phyloP scores from a whole-genome alignment of 768 basidiomycete genomes.

The Boletus rufocinnamomeus region DNA sequence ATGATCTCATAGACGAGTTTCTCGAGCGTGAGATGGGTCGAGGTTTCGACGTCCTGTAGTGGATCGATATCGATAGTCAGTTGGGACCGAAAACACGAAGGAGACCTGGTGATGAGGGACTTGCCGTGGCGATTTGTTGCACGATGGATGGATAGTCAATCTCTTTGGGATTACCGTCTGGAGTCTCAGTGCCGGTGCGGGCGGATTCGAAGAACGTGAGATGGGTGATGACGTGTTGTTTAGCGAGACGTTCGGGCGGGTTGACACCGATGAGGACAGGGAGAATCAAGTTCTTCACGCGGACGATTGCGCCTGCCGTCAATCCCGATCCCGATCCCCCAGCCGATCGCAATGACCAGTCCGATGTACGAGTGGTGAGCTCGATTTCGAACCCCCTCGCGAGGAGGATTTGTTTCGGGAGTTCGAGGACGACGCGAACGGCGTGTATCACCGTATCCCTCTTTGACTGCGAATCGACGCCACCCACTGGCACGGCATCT shows the following conservation, averaged over 20 bases:
- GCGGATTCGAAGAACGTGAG: constrained; percentile 44
- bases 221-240: constrained; percentile 62
- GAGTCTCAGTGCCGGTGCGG: background rate
- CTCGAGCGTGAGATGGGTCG: constrained; percentile 25
- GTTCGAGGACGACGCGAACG: constrained; percentile 44
- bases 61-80: background rate
- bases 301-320: constrained; percentile 31
- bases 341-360: background rate
- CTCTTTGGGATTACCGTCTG: background rate
- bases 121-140: constrained; percentile 31
- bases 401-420: constrained; percentile 55
- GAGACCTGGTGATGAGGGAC: background rate
- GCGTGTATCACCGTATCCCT: constrained; percentile 14
- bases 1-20: constrained; percentile 47
- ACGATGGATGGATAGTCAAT: constrained; percentile 43
- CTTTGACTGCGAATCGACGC: background rate
- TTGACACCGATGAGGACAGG: constrained; percentile 71
- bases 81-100: no score
- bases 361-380: constrained; percentile 27
- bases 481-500: constrained; percentile 23
- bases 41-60: constrained; percentile 13
- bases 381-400: constrained; percentile 47
- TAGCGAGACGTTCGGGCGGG: constrained; percentile 62
- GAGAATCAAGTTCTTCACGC: constrained; percentile 48
- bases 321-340: background rate